These are phyloP conservation scores for Shiraia bambusicola DNA, from an alignment of 2,329 filamentous ascomycete species.

Conservation along the genomic window DNA sequence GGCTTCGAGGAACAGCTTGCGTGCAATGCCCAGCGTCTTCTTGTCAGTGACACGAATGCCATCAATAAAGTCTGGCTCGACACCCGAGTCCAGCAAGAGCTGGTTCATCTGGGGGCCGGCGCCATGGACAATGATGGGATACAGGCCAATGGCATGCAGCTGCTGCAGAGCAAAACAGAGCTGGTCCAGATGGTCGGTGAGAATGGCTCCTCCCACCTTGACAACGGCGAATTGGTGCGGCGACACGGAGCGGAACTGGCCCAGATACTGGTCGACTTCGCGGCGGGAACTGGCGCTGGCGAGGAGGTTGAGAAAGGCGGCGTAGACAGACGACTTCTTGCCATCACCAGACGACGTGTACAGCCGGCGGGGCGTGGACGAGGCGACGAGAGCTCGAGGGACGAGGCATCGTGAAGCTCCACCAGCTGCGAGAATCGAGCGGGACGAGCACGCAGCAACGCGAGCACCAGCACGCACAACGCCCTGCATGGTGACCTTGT, in stretches of 20 bases:
- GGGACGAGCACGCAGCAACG: conserved; percentile 39
- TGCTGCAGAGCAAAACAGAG: conserved; percentile 87
- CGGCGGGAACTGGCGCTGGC: conserved; percentile 96
- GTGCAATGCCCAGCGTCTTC: conserved; percentile 87
- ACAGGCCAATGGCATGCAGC: conserved; percentile 90
- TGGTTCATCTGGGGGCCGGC: conserved; percentile 94
- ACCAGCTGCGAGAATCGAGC: conserved; percentile 33
- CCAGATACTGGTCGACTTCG: conserved; percentile 95
- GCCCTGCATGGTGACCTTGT: conserved; percentile 41
- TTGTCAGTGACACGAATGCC: conserved; percentile 94
- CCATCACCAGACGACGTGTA: conserved; percentile 39
- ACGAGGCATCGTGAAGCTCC: conserved; percentile 29
- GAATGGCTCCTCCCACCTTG: conserved; percentile 94
- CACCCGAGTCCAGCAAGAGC: conserved; percentile 82
- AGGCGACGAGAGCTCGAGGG: conserved; percentile 36
- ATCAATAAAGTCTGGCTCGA: conserved; percentile 94
- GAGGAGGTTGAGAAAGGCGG: conserved; percentile 83
- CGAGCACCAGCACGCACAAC: conserved; percentile 42
- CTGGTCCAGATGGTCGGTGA: conserved; percentile 91
- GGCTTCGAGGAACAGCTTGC: conserved; percentile 92
- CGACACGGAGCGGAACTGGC: conserved; percentile 93
- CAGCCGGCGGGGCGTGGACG: conserved; percentile 29
- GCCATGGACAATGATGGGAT: conserved; percentile 93
- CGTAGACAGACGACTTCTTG: conserved; percentile 46
- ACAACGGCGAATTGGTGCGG: conserved; percentile 98